A percentile compares a stretch with the other conserved stretches of the same genome.
Evolutionary conservation across 805 yeast species (phyloP).

Genomic region (Cyberlindnera euphorbiiphila): DNA sequence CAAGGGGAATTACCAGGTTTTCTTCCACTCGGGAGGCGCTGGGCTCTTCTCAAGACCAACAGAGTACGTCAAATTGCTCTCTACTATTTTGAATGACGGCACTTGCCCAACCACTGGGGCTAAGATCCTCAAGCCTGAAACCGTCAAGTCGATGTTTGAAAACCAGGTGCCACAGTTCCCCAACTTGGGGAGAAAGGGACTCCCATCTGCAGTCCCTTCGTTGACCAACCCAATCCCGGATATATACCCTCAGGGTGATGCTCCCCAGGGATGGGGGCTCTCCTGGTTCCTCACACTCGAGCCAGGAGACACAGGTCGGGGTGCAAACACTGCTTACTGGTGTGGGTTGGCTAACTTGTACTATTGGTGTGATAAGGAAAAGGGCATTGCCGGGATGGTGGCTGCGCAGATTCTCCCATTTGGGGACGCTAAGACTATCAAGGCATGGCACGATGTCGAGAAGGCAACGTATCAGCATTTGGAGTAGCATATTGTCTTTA

Average conservation of each 20-base stretch:
- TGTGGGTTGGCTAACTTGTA: conserved; percentile 37
- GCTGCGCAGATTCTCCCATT: conserved; percentile 38
- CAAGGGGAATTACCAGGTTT: neutral
- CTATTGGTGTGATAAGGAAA: conserved; percentile 40
- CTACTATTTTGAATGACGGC: conserved; percentile 40
- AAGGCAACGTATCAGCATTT: conserved; percentile 17
- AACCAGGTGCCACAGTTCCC: conserved; percentile 33
- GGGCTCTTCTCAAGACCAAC: conserved; percentile 38
- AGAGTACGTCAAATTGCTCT: conserved; percentile 38
- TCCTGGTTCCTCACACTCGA: conserved; percentile 28
- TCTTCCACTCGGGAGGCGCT: conserved; percentile 39
- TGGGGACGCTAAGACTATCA: conserved; percentile 22
- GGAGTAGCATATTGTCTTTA: too few species aligned
- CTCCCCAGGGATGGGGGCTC: conserved; percentile 32
- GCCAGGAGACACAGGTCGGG: conserved; percentile 34
- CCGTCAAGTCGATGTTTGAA: conserved; percentile 30
- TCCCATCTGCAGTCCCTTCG: conserved; percentile 14
- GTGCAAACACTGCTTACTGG: conserved; percentile 37
- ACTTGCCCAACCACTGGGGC: conserved; percentile 33
- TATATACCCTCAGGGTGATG: conserved; percentile 26
- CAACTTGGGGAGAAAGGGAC: conserved; percentile 19
- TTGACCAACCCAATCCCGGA: conserved; percentile 19
- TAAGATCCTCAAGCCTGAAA: conserved; percentile 30
- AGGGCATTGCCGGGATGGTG: conserved; percentile 37
- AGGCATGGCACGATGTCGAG: conserved; percentile 22